These are phyloP conservation scores for Anthracocystis setariae DNA, from an alignment of 1,284 basidiomycete species.

Conservation along the genomic window DNA sequence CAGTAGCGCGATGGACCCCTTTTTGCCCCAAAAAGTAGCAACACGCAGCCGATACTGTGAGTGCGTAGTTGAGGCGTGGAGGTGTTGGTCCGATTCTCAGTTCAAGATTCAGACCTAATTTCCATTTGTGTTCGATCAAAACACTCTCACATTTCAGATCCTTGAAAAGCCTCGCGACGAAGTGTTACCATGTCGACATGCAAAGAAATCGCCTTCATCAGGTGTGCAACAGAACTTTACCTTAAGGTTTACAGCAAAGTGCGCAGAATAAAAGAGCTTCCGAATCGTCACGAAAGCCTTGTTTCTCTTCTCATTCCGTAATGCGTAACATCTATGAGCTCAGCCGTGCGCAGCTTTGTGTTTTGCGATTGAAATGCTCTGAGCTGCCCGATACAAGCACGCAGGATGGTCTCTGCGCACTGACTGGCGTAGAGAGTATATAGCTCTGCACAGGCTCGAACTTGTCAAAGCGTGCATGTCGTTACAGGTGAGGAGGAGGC, in stretches of 20 bases:
- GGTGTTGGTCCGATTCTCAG: conserved; percentile 26
- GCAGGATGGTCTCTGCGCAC: too few relatives aligned
- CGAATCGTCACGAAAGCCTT: too few relatives aligned
- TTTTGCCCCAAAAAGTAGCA: conserved; percentile 1
- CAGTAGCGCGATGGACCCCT: conserved; percentile 27
- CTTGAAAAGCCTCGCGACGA: not conserved
- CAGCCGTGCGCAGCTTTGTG: not conserved
- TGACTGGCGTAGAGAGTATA: too few relatives aligned
- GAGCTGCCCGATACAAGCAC: too few relatives aligned
- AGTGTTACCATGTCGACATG: not conserved
- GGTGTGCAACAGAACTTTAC: too few relatives aligned
- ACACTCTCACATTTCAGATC: not conserved
- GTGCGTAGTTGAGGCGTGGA: conserved; percentile 32
- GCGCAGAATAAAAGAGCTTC: too few relatives aligned
- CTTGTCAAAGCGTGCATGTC: too few relatives aligned
- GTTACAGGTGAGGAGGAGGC: too few relatives aligned
- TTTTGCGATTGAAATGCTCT: not conserved
- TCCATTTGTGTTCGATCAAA: too few relatives aligned
- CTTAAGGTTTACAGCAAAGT: too few relatives aligned
- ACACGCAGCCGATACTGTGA: too few relatives aligned
- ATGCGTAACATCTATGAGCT: not conserved
- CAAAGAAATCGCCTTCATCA: not conserved
- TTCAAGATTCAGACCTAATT: not conserved
- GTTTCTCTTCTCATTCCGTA: not conserved
- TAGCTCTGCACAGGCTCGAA: too few relatives aligned